Evolutionary conservation across 768 basidiomycete genomes (phyloP).

Genomic region (Chiua virens): DNA sequence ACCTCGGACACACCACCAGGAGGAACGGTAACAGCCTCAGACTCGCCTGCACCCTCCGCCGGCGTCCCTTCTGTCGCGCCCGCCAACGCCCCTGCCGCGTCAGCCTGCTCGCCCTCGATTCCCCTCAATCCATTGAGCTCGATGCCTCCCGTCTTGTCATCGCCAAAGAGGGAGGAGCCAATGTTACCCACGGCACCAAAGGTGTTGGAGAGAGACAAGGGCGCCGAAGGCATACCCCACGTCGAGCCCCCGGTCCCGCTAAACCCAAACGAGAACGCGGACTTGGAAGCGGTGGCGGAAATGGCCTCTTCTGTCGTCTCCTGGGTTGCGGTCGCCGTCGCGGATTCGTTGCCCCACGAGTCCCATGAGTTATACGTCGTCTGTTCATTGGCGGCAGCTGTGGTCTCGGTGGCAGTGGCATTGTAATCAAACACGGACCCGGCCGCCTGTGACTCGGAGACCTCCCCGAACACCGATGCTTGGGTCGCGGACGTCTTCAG

Average conservation of each 20-base stretch:
- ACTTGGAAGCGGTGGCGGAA: not conserved
- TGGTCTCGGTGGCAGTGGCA: not conserved
- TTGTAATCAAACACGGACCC: no score
- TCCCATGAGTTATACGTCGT: not conserved
- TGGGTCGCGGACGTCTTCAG: conserved; percentile 8
- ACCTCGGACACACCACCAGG: not conserved
- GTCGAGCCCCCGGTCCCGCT: not conserved
- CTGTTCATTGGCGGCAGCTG: not conserved
- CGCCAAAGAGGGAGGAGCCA: not conserved
- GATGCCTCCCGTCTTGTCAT: not conserved
- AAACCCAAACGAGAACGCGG: not conserved
- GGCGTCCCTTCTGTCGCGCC: not conserved
- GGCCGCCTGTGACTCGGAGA: not conserved
- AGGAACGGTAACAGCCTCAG: not conserved
- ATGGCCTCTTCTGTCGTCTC: not conserved
- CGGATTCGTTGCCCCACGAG: not conserved
- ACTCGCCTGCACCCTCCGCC: not conserved
- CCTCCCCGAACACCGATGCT: conserved; percentile 5
- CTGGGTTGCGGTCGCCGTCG: not conserved
- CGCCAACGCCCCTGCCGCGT: not conserved
- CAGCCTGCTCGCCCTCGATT: no score
- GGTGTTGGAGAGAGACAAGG: not conserved
- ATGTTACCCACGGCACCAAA: not conserved
- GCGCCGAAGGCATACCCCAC: not conserved
- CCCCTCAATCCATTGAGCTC: not conserved